Evolutionary conservation across 2,329 filamentous ascomycete genomes (phyloP), one percentile per base, ranked within the genome.

Genomic region (Sarocladiaceae sp.): DNA sequence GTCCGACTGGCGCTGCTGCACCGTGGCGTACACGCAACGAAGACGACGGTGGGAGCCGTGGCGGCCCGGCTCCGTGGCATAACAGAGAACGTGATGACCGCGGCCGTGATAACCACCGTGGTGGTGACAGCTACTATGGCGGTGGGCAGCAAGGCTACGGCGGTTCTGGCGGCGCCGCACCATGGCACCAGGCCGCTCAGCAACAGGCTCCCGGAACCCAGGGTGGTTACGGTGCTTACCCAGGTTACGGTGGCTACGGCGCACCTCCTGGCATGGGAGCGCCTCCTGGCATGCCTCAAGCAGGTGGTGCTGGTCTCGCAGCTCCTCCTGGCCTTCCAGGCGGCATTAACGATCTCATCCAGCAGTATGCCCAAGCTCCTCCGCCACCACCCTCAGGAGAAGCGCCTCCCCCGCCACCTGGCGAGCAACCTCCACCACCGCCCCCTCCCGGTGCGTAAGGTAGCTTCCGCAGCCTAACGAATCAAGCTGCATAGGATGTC

Each of bases 1-100:
- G 84, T 29, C 87, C 88, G 15, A 89, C 85, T 23, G 88, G 87
- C 47, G 88, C 83, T 47, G 78, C 87, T 60, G 89, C 89, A 53
- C 89, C 89, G 6, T 95, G 90, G 88, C 74, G 77, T 47, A 66
- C 63, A 21, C 73, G 79, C 51, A 64, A 65, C 47, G 72, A 75
- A 37, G 74, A 79, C 47, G 67, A 72, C 52, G 64, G 66, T 33
- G 61, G 64, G 23, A 61, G 65, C 48, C 62, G 64, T 42, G 65
- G 65, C 32, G 57, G 65, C 37, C 66, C 66, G 47, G 62, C 66
- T 42, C 78, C 79, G n/a, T 82, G 78, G 78, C 72, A 73, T 34
- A n/a, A n/a, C n/a, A 72, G 76, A 49, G 80, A 85, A 46, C 74
- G 78, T 26, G 43, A 46, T 50, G 68, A 74, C 41, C 72, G 73